Evolutionary conservation across 176 grass and related monocot species (phyloP).

Genomic region (Typha latifolia): DNA sequence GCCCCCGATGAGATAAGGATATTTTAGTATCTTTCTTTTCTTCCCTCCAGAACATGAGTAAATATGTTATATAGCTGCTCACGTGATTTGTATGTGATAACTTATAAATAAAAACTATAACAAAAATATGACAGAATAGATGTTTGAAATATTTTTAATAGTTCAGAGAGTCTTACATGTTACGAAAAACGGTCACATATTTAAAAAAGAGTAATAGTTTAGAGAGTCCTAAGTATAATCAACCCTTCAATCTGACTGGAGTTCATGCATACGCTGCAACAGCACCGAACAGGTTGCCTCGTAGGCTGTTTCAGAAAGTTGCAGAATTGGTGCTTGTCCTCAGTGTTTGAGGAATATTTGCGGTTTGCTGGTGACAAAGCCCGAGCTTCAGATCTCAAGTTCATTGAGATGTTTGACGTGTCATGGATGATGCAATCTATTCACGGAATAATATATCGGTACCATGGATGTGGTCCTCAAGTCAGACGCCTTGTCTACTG

Average conservation of each 20-base stretch:
- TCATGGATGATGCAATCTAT: constrained; percentile 8
- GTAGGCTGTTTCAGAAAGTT: constrained; percentile 11
- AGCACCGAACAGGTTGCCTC: constrained; percentile 7
- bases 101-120: no score
- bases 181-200: no score
- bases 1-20: no score
- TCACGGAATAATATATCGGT: not conserved
- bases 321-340: constrained; percentile 5
- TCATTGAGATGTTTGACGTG: constrained; percentile 3
- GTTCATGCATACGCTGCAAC: not conserved
- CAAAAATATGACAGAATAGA: no score
- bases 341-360: constrained; percentile 8
- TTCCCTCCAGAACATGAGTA: no score
- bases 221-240: no score
- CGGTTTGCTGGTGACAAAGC: not conserved
- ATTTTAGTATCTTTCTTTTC: no score
- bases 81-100: no score
- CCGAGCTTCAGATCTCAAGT: constrained; percentile 1
- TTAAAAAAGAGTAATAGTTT: no score
- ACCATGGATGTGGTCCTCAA: constrained; percentile 8
- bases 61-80: no score
- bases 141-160: no score
- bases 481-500: not conserved
- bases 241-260: not conserved
- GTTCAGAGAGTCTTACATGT: no score